Evolutionary conservation across 139 green algal genomes (phyloP), one percentile per base, ranked within the genome.

Genomic region (Tetradesmus lagerheimii): DNA sequence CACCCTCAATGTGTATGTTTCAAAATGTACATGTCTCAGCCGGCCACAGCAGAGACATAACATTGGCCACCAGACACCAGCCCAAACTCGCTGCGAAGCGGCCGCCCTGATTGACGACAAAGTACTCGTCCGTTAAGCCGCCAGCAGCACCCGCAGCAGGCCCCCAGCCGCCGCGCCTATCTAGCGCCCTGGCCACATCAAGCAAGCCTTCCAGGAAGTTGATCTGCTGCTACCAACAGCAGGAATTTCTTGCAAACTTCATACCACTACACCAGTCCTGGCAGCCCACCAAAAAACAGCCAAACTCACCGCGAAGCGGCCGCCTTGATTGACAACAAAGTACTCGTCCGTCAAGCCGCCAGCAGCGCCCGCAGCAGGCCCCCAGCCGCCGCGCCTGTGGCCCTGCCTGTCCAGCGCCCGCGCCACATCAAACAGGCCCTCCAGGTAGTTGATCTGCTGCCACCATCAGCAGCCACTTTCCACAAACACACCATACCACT

Each of bases 131-230:
- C 74, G 29, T 45, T 0, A 5, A 47, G 0, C 74, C 15, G 25
- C 34, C 34, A 29, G 16, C 35, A 82, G 35, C 16, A 6, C 34
- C 76, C 34, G 15, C 35, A 6, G 4, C 76, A 27, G 14, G 3
- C 2, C 34, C 35, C 0, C 76, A 4, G 35, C 27, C 34, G 82
- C 38, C 35, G 23, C 16, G 4, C 45, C 84, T 53, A 39, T 67
- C 39, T 23, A 90, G 74, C 31, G 74, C 85, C 29, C 34, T 18
- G 27, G 6, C 16, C 74, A 90, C 85, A 43, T 90, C 74, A 85
- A 90, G 85, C n/a, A 90, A 39, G 4, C 45, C 85, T 35, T 90
- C 74, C 12, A 84, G 45, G 85, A 76, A 84, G 45, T 90, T 90
- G 43, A 64, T 16, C 25, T 12, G 45, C 45, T 57, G 45, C 45